Evolutionary conservation across 768 basidiomycete genomes (phyloP).

Genomic region (Macrolepiota albuminosa): DNA sequence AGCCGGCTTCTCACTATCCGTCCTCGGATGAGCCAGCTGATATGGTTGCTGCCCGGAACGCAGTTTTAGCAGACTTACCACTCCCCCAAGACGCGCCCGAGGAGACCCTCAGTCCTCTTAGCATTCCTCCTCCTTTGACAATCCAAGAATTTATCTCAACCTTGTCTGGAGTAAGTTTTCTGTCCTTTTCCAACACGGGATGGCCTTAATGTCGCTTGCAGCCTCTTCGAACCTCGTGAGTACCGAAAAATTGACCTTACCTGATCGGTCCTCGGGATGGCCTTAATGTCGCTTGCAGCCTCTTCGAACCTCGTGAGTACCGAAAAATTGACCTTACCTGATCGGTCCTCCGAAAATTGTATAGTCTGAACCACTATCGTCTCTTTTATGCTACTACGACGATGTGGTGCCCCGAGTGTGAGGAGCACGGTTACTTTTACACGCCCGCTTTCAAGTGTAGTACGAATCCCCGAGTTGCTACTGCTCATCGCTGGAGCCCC

Average conservation of each 20-base stretch:
- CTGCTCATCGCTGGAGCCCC: conserved; percentile 69
- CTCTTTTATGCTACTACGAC: conserved; percentile 66
- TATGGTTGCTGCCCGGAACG: conserved; percentile 49
- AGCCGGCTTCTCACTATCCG: conserved; percentile 7
- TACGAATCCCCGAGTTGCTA: conserved; percentile 72
- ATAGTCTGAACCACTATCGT: conserved; percentile 61
- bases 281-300: conserved; percentile 27
- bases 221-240: conserved; percentile 57
- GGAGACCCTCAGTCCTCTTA: conserved; percentile 62
- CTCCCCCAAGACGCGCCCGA: conserved; percentile 61
- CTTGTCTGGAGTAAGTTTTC: conserved; percentile 43
- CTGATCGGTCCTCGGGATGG: not conserved
- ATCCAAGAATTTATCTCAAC: conserved; percentile 66
- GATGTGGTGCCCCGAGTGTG: conserved; percentile 75
- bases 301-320: conserved; percentile 52
- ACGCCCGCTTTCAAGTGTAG: conserved; percentile 71
- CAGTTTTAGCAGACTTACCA: conserved; percentile 54
- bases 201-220: conserved; percentile 16
- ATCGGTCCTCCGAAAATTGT: not conserved
- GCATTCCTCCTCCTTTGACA: conserved; percentile 58
- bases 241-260: not conserved
- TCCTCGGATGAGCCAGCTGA: conserved; percentile 34
- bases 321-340: not conserved
- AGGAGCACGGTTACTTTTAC: conserved; percentile 79
- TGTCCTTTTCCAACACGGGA: not conserved